Conservation (phyloP, 2,329 filamentous ascomycete species). For the Monascus ruber region DNA sequence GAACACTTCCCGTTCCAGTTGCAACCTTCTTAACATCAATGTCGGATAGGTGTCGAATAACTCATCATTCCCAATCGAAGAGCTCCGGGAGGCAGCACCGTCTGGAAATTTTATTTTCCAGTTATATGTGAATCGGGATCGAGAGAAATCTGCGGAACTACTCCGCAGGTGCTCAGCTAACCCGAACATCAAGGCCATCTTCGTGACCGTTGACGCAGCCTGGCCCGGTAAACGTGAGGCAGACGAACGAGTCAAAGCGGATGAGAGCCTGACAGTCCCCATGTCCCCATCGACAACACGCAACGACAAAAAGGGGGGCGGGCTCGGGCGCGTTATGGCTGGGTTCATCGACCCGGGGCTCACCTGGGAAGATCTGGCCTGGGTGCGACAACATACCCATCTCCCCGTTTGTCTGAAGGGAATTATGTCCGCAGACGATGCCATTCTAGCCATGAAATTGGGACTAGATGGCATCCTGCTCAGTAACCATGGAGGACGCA, state of each 20-base stretch:
- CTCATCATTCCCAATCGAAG: constrained; percentile 46
- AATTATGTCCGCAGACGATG: constrained; percentile 46
- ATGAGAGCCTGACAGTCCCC: constrained; percentile 31
- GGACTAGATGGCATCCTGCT: constrained; percentile 45
- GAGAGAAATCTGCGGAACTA: constrained; percentile 37
- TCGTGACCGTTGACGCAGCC: constrained; percentile 47
- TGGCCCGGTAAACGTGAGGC: constrained; percentile 46
- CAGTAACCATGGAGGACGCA: constrained; percentile 49
- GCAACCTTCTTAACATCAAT: neutral
- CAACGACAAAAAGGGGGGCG: constrained; percentile 44
- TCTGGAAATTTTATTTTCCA: constrained; percentile 42
- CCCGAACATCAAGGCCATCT: constrained; percentile 34
- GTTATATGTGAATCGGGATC: constrained; percentile 44
- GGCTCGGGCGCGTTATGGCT: constrained; percentile 42
- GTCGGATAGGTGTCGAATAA: constrained; percentile 43
- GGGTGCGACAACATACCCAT: constrained; percentile 38
- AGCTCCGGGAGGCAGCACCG: constrained; percentile 38
- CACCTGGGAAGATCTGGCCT: constrained; percentile 43
- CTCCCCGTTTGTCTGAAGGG: constrained; percentile 48
- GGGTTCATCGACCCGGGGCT: constrained; percentile 42
- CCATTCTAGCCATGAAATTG: constrained; percentile 37
- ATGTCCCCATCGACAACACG: constrained; percentile 34
- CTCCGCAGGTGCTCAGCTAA: constrained; percentile 32
- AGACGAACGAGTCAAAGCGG: constrained; percentile 43
- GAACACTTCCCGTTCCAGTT: neutral